phyloP scores from a whole-genome alignment of 768 basidiomycete species.

The Pisolithus tinctorius region DNA sequence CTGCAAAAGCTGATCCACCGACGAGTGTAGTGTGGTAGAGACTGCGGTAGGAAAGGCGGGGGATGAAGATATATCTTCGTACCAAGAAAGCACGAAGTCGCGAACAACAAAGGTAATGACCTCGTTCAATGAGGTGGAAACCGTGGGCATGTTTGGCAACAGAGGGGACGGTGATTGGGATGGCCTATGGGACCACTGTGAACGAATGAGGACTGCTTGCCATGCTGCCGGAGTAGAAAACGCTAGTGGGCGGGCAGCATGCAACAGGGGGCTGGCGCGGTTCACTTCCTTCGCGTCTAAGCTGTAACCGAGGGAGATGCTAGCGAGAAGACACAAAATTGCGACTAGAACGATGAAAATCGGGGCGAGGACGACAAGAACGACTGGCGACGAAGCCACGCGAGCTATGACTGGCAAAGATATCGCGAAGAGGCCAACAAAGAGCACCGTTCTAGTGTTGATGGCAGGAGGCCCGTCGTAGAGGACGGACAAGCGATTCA shows the following conservation, averaged over 20 bases:
- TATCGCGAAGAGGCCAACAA: conserved; percentile 52
- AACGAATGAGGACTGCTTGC: conserved; percentile 83
- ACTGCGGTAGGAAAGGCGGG: conserved; percentile 86
- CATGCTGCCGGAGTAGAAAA: conserved; percentile 94
- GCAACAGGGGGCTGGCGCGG: conserved; percentile 33
- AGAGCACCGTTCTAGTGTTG: conserved; percentile 46
- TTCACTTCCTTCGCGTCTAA: conserved; percentile 43
- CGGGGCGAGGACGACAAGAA: conserved; percentile 59
- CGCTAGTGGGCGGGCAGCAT: conserved; percentile 65
- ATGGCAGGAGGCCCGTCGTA: conserved; percentile 32
- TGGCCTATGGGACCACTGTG: conserved; percentile 79
- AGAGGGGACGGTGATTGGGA: conserved; percentile 64
- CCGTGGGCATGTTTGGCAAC: conserved; percentile 52
- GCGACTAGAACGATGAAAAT: conserved; percentile 43
- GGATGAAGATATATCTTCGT: conserved; percentile 76
- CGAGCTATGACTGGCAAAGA: conserved; percentile 49
- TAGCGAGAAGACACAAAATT: conserved; percentile 45
- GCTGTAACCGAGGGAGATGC: conserved; percentile 49
- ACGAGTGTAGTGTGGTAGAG: conserved; percentile 64
- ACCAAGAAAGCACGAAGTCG: conserved; percentile 91
- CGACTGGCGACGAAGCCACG: conserved; percentile 59
- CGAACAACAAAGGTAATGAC: conserved; percentile 75
- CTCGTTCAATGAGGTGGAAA: conserved; percentile 71
- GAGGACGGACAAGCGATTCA: conserved; percentile 7
- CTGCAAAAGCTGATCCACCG: conserved; percentile 50